These are phyloP conservation scores for Phytopythium litorale DNA, from an alignment of 352 stramenopile species.

Conservation along the genomic window DNA sequence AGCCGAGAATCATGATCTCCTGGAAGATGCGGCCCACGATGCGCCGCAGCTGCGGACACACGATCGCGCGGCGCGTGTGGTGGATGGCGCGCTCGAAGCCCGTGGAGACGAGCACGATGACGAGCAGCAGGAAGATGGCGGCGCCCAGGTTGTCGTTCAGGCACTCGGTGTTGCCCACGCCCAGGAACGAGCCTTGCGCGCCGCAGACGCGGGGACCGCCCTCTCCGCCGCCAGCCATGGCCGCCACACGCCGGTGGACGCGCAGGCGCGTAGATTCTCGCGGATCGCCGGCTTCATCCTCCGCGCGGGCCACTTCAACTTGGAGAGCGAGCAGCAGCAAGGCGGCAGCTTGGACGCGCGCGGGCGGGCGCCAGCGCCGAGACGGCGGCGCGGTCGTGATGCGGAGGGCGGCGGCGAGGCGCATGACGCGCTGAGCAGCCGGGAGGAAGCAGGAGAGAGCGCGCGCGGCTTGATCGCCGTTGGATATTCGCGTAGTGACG, in stretches of 20 bases:
- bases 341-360: neutral
- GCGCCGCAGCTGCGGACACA: slow-evolving; percentile 73
- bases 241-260: slow-evolving; percentile 1
- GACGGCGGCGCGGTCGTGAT: neutral
- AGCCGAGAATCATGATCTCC: slow-evolving; percentile 87
- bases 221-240: neutral
- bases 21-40: slow-evolving; percentile 88
- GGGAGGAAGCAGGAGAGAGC: too few species aligned
- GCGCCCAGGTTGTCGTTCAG: slow-evolving; percentile 69
- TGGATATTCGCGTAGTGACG: neutral
- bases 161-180: slow-evolving; percentile 77
- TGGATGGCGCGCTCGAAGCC: slow-evolving; percentile 55
- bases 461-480: neutral
- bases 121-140: slow-evolving; percentile 64
- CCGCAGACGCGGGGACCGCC: neutral
- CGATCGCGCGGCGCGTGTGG: slow-evolving; percentile 43
- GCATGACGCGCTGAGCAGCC: neutral
- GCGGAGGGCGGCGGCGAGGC: neutral
- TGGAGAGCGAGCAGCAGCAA: neutral
- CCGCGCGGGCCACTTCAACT: neutral
- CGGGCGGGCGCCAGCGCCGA: neutral
- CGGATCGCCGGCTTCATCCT: neutral
- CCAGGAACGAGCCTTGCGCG: slow-evolving; percentile 49
- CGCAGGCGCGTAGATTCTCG: neutral
- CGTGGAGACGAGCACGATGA: slow-evolving; percentile 78